Conservation (phyloP, 305 asterid genomes). For the Fraxinus platypoda region DNA sequence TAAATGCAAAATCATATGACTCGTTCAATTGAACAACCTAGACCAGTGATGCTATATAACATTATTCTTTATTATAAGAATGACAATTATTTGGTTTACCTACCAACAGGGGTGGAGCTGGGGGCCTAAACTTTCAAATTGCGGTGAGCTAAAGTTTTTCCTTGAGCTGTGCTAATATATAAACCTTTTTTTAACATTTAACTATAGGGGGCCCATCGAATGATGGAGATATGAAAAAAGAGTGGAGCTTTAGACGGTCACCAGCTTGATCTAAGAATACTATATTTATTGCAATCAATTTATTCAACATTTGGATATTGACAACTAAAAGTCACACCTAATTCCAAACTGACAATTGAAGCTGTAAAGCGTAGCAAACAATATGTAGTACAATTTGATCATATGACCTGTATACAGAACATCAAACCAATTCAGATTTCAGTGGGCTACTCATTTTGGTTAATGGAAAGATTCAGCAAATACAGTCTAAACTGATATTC, state of each 20-base stretch:
- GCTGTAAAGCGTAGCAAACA: no score
- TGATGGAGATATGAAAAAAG: neutral
- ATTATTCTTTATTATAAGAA: no score
- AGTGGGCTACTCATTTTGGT: neutral
- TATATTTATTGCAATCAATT: neutral
- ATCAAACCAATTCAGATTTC: neutral
- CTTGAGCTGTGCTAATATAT: neutral
- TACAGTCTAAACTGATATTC: neutral
- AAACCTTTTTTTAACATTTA: neutral
- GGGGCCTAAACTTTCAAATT: neutral
- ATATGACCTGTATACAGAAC: neutral
- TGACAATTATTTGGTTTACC: neutral
- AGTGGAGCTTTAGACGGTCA: neutral
- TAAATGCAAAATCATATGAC: no score
- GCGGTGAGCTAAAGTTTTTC: no score
- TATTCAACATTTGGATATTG: neutral
- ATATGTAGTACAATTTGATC: neutral
- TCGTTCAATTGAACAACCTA: no score
- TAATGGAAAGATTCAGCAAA: neutral
- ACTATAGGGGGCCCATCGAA: neutral
- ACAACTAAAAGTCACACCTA: neutral
- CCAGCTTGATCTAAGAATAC: neutral
- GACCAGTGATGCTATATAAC: neutral
- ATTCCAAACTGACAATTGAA: no score
- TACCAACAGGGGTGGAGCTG: conserved; percentile 4